Conservation (phyloP, 768 basidiomycete genomes). For the Amanita subjunquillea region DNA sequence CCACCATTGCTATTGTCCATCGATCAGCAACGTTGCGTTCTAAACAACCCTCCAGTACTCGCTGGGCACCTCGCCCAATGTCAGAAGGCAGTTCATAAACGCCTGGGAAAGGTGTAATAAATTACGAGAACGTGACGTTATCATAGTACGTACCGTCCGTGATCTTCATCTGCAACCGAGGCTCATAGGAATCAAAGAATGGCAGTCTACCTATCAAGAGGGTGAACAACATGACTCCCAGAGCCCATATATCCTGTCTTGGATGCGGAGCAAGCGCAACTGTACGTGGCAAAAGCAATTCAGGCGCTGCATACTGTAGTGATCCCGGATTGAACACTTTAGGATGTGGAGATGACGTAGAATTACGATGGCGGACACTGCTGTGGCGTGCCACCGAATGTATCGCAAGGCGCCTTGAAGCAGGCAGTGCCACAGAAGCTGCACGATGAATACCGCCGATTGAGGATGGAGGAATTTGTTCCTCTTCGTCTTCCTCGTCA, state of each 20-base stretch:
- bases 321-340: slow-evolving; percentile 57
- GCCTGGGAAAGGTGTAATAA: slow-evolving; percentile 28
- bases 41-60: slow-evolving; percentile 73
- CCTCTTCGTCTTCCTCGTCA: slow-evolving; percentile 26
- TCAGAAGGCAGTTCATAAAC: slow-evolving; percentile 46
- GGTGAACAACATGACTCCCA: slow-evolving; percentile 84
- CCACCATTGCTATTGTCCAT: slow-evolving; percentile 78
- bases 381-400: slow-evolving; percentile 27
- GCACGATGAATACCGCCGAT: slow-evolving; percentile 26
- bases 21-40: slow-evolving; percentile 48
- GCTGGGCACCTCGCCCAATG: slow-evolving; percentile 52
- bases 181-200: slow-evolving; percentile 85
- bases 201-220: slow-evolving; percentile 81
- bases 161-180: slow-evolving; percentile 86
- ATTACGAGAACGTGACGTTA: slow-evolving; percentile 6
- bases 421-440: slow-evolving; percentile 26
- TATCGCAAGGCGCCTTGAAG: slow-evolving; percentile 18
- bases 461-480: slow-evolving; percentile 14
- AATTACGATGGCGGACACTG: slow-evolving; percentile 41
- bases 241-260: slow-evolving; percentile 92
- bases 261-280: slow-evolving; percentile 39
- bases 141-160: slow-evolving; percentile 48
- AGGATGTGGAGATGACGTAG: slow-evolving; percentile 20
- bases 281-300: slow-evolving; percentile 52
- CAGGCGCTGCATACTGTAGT: slow-evolving; percentile 84